Evolutionary conservation across 23 red algal species (phyloP), one percentile per base, ranked within the genome.

Genomic region (Rhodosorus marinus): DNA sequence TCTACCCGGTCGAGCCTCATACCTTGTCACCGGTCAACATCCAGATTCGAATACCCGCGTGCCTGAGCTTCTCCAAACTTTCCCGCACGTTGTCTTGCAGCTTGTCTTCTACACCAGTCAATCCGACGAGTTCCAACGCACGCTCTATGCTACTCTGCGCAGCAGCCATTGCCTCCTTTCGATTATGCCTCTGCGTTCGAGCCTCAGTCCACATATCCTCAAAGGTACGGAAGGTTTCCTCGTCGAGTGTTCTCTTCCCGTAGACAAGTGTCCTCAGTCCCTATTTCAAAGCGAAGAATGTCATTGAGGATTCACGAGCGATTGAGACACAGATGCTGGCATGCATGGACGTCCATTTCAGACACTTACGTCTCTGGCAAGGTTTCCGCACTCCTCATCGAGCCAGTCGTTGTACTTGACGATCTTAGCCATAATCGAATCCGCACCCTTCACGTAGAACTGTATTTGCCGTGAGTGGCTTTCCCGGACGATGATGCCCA

Each of bases 21-120:
- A n/a, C 87, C 43, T 94, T 94, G 69, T 94, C 87, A 6, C 87
- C 87, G 11, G 87, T 94, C 29, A 94, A 50, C 87, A 94, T 94
- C 87, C 87, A 94, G 24, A 83, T 61, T 24, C 77, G 76, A 46
- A 94, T 62, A 6, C 76, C 87, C 4, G 87, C 87, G 49, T 94
- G 87, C 4, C 80, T 62, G 2, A 94, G 72, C 34, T 83, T 70
- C 35, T 94, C 87, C 25, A 94, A 64, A 5, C 77, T 69, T 34
- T 76, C 77, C 1, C 70, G 67, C 29, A 94, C 87, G 35, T 74
- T 74, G 0, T 57, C 46, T 31, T 83, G 78, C 7, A 94, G 55
- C 65, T 68, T 78, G 51, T 94, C 87, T 53, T 94, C 87, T 24
- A 94, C 87, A 17, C 87, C 87, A 8, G 87, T 94, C 25, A 94